Evolutionary conservation across 441 rosid genomes (phyloP), one percentile per base, ranked within the genome.

Genomic region (Brassica hybrid): DNA sequence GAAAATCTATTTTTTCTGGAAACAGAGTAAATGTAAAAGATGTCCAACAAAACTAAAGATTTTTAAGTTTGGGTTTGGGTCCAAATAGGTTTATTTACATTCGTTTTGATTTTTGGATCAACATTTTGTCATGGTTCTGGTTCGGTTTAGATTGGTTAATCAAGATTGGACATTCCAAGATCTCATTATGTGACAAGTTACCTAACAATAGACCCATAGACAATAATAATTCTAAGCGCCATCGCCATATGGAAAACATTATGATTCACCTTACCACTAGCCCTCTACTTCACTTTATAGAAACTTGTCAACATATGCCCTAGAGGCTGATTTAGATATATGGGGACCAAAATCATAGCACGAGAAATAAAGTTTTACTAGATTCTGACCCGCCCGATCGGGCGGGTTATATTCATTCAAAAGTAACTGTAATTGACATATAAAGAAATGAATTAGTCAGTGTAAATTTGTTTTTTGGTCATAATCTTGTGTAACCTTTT

Each of bases 201-300:
- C 32, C 32, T 4, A 58, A 17, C 13, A 62, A 45, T 45, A 61
- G 62, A 58, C 62, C 12, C 27, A 5, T 67, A 27, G 25, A 52
- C n/a, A 4, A 57, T 68, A 58, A n/a, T 70, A 10, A 41, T 7
- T 58, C 12, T 7, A 16, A 14, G 60, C 45, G 18, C 60, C 41
- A 6, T 38, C 32, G n/a, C 21, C 60, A 64, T 50, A 62, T 16
- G 65, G 8, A 61, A 27, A 6, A 72, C 45, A 62, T 16, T 12
- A 25, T 73, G 76, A 54, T 65, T 54, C 58, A 27, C 21, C 19
- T 52, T 7, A 19, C 63, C 69, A 73, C 63, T 30, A 58, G 61
- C 61, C 61, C 13, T 57, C 61, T 57, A 18, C 61, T 57, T 57
- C 27, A 57, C 27, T 57, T 18, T 57, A 19, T 19, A 19, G 62